Percentiles rank a stretch among this genome's conserved stretches.
These are phyloP conservation scores for Tolypocladium guangdongense DNA, from an alignment of 2,329 filamentous ascomycete species.

Conservation along the genomic window DNA sequence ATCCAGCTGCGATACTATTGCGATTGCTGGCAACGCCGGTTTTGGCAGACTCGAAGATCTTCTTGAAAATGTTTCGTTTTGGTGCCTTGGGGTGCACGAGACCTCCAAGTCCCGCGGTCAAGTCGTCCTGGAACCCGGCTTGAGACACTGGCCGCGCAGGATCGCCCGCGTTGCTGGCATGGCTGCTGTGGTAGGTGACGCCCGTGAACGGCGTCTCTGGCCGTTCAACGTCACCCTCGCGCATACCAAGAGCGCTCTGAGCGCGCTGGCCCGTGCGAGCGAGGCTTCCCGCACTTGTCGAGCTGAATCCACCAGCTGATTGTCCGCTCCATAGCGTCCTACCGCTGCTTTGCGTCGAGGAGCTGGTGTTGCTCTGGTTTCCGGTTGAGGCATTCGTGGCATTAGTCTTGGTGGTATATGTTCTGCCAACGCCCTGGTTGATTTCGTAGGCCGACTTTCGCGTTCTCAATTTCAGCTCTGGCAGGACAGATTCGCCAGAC, in stretches of 20 bases:
- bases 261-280: conserved; percentile 62
- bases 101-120: conserved; percentile 63
- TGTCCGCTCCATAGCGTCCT: conserved; percentile 88
- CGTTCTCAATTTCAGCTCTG: conserved; percentile 41
- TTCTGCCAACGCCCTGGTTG: conserved; percentile 59
- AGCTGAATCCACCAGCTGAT: conserved; percentile 84
- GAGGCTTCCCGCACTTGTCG: conserved; percentile 89
- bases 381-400: conserved; percentile 68
- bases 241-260: conserved; percentile 53
- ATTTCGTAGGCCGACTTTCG: conserved; percentile 75
- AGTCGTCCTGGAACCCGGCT: conserved; percentile 54
- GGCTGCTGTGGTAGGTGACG: conserved; percentile 85
- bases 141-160: conserved; percentile 52
- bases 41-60: conserved; percentile 88
- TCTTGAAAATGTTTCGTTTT: conserved; percentile 87
- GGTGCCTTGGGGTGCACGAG: conserved; percentile 65
- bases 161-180: conserved; percentile 44
- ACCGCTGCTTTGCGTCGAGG: conserved; percentile 66
- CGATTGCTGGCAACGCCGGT: conserved; percentile 84
- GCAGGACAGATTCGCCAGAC: conserved; percentile 30
- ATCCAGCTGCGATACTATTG: conserved; percentile 61
- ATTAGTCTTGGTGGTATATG: conserved; percentile 80
- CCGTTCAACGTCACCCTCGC: conserved; percentile 43
- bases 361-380: conserved; percentile 61
- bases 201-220: conserved; percentile 60